Evolutionary conservation across 2,329 filamentous ascomycete genomes (phyloP).

Genomic region (Colletotrichum orchidophilum): DNA sequence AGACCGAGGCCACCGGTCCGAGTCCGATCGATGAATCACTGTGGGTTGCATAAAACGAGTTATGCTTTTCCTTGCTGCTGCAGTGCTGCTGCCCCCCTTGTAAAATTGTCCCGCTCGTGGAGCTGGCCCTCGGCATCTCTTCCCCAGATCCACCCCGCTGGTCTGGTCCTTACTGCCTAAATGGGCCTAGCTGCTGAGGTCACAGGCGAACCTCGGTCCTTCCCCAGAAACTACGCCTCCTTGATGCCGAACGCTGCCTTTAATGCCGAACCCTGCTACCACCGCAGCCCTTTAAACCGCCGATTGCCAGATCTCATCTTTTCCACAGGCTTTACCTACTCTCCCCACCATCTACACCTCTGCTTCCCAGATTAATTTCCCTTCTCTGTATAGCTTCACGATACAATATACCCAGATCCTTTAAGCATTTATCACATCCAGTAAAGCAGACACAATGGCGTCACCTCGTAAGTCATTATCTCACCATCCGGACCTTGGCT

Average conservation of each 20-base stretch:
- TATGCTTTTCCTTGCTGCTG: conserved; percentile 20
- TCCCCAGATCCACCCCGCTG: conserved; percentile 34
- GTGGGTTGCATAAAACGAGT: neutral
- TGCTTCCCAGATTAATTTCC: conserved; percentile 12
- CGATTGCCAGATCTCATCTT: conserved; percentile 5
- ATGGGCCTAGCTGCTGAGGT: conserved; percentile 18
- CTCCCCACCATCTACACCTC: conserved; percentile 5
- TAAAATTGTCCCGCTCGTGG: conserved; percentile 2
- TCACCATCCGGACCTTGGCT: conserved; percentile 5
- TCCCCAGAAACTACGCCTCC: conserved; percentile 32
- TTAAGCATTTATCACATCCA: neutral
- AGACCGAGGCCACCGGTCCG: neutral
- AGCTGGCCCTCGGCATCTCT: conserved; percentile 34
- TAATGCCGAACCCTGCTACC: conserved; percentile 21
- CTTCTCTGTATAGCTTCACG: conserved; percentile 30
- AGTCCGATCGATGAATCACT: neutral
- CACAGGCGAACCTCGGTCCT: conserved; percentile 36
- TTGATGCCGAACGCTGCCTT: conserved; percentile 2
- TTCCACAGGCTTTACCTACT: neutral
- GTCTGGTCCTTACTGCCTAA: neutral
- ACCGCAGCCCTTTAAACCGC: conserved; percentile 27
- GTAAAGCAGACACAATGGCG: conserved; percentile 67
- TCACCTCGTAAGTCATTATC: conserved; percentile 74
- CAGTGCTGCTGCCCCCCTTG: neutral
- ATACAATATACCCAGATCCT: conserved; percentile 27